A percentile compares a stretch with the other conserved stretches of the same genome.
These are phyloP conservation scores for Globisporangium spiculum DNA, from an alignment of 352 stramenopile genomes.

Conservation along the genomic window DNA sequence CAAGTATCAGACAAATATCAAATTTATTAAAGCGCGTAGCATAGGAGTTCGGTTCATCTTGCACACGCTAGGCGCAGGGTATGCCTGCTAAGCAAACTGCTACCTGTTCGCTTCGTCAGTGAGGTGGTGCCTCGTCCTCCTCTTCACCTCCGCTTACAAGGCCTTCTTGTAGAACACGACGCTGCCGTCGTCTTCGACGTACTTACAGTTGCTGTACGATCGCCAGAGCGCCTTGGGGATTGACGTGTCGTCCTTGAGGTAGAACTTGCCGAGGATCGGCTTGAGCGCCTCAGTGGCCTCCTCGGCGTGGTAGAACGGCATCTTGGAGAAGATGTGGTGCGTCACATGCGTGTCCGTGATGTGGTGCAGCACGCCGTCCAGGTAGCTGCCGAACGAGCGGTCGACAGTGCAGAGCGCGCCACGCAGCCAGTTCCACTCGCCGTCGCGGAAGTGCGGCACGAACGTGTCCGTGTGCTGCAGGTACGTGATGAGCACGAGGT, in stretches of 20 bases:
- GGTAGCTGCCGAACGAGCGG: slow-evolving; percentile 93
- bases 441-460: slow-evolving; percentile 94
- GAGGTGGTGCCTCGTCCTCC: no score
- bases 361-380: slow-evolving; percentile 97
- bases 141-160: slow-evolving; percentile 18
- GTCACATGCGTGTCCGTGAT: slow-evolving; percentile 98
- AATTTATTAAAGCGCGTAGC: slow-evolving; percentile 7
- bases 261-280: slow-evolving; percentile 93
- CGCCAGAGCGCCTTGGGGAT: slow-evolving; percentile 91
- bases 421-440: slow-evolving; percentile 96
- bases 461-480: slow-evolving; percentile 98
- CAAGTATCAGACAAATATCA: slow-evolving; percentile 1
- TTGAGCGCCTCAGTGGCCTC: slow-evolving; percentile 95
- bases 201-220: slow-evolving; percentile 93
- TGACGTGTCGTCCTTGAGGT: slow-evolving; percentile 92
- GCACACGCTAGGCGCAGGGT: no score
- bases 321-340: slow-evolving; percentile 99
- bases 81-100: background rate
- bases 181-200: slow-evolving; percentile 91
- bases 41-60: background rate
- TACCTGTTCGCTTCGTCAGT: background rate
- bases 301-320: slow-evolving; percentile 98
- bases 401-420: slow-evolving; percentile 97
- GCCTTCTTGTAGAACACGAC: slow-evolving; percentile 90
- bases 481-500: slow-evolving; percentile 97